phyloP scores from a whole-genome alignment of 495 filamentous ascomycete species.

The Podospora tetraspora region DNA sequence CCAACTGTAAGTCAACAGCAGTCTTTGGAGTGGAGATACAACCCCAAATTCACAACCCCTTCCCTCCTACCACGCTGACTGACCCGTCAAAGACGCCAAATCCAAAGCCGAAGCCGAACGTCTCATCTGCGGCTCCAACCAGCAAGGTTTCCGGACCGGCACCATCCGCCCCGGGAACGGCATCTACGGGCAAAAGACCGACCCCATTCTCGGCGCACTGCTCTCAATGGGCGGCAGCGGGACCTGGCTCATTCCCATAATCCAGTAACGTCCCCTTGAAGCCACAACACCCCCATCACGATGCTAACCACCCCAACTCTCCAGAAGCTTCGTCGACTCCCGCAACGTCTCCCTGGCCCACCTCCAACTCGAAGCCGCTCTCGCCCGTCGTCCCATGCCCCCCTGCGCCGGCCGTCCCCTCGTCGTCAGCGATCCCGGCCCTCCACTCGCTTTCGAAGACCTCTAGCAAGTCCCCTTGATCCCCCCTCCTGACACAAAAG shows the following conservation, averaged over 20 bases:
- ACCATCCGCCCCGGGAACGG: constrained; percentile 54
- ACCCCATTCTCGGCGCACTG: constrained; percentile 36
- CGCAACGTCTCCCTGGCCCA: constrained; percentile 55
- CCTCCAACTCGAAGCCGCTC: constrained; percentile 51
- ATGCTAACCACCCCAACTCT: constrained; percentile 2
- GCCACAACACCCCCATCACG: not conserved
- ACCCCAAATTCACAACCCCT: not conserved
- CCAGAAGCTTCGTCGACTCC: constrained; percentile 45
- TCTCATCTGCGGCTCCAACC: constrained; percentile 45
- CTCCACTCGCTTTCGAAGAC: constrained; percentile 31
- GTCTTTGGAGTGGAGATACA: not conserved
- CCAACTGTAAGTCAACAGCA: constrained; percentile 38
- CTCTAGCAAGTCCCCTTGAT: constrained; percentile 17
- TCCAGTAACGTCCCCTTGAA: constrained; percentile 33
- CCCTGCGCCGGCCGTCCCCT: constrained; percentile 40
- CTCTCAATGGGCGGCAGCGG: constrained; percentile 19
- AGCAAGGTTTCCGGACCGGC: constrained; percentile 49
- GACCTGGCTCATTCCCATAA: constrained; percentile 44
- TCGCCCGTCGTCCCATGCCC: constrained; percentile 32
- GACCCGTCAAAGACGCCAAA: constrained; percentile 28
- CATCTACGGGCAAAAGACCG: constrained; percentile 49
- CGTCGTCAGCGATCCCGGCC: constrained; percentile 36
- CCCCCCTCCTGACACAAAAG: not conserved
- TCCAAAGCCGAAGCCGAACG: constrained; percentile 52
- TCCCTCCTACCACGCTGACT: not conserved